These are phyloP conservation scores for Acanthamoeba royreba DNA, from an alignment of 208 protist genomes.

Conservation along the genomic window DNA sequence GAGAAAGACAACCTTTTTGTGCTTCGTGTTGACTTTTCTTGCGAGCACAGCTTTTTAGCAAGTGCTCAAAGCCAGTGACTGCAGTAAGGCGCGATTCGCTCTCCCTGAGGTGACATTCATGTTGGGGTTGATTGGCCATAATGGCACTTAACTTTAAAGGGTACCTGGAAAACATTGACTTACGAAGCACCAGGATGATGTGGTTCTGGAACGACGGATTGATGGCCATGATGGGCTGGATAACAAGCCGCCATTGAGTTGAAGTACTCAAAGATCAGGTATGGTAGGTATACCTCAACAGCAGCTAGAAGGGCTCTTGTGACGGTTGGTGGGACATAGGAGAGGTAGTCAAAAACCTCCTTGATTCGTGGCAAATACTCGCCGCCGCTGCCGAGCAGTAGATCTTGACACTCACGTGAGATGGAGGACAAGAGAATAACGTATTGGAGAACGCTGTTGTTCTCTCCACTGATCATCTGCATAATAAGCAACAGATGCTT, in stretches of 20 bases:
- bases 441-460: conserved; percentile 35
- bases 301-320: conserved; percentile 12
- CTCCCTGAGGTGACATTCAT: not conserved
- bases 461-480: conserved; percentile 41
- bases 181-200: conserved; percentile 36
- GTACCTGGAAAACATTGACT: conserved; percentile 38
- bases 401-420: not conserved
- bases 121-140: no score
- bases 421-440: conserved; percentile 1
- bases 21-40: not conserved
- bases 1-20: not conserved
- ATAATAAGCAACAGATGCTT: not conserved
- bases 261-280: not conserved
- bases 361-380: conserved; percentile 34
- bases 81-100: conserved; percentile 27
- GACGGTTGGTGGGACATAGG: conserved; percentile 18
- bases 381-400: conserved; percentile 3
- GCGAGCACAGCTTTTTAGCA: not conserved
- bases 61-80: not conserved
- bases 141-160: not conserved
- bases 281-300: not conserved
- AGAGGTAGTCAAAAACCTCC: conserved; percentile 44
- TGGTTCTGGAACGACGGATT: conserved; percentile 38
- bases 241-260: not conserved
- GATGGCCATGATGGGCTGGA: conserved; percentile 37